Conservation (phyloP, 2,329 filamentous ascomycete species). For the Sclerotinia nivalis region DNA sequence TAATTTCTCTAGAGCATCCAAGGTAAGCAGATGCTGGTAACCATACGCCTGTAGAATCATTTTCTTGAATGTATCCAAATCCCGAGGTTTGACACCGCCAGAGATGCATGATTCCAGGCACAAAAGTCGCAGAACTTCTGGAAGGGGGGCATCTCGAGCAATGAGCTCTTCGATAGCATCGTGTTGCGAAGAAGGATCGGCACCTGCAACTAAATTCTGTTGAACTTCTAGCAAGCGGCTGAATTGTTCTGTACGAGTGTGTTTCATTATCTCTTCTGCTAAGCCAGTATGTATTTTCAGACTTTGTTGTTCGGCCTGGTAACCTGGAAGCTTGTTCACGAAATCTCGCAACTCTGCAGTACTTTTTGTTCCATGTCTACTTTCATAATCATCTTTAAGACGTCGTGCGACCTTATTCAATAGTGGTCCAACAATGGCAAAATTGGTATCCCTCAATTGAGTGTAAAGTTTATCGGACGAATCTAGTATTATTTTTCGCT, state of each 20-base stretch:
- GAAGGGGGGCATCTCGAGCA: slow-evolving; percentile 75
- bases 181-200: slow-evolving; percentile 85
- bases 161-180: slow-evolving; percentile 95
- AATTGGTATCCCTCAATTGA: slow-evolving; percentile 88
- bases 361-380: slow-evolving; percentile 80
- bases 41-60: slow-evolving; percentile 91
- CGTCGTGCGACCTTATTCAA: slow-evolving; percentile 89
- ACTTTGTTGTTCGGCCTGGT: slow-evolving; percentile 90
- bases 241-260: slow-evolving; percentile 87
- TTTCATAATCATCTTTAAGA: slow-evolving; percentile 84
- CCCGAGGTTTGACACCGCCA: slow-evolving; percentile 83
- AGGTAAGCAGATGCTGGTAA: slow-evolving; percentile 88
- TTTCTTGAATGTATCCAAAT: slow-evolving; percentile 86
- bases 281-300: slow-evolving; percentile 89
- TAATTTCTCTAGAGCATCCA: slow-evolving; percentile 85
- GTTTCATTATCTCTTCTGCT: slow-evolving; percentile 92
- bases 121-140: slow-evolving; percentile 79
- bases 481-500: slow-evolving; percentile 86
- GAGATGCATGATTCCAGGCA: slow-evolving; percentile 91
- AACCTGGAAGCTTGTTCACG: slow-evolving; percentile 87
- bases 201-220: slow-evolving; percentile 88
- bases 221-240: slow-evolving; percentile 87
- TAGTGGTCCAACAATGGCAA: slow-evolving; percentile 85
- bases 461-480: slow-evolving; percentile 86
- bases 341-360: slow-evolving; percentile 92